Base-by-base conservation (phyloP, 2,329 filamentous ascomycete genomes). In the Aspergillus aculeatinus region DNA sequence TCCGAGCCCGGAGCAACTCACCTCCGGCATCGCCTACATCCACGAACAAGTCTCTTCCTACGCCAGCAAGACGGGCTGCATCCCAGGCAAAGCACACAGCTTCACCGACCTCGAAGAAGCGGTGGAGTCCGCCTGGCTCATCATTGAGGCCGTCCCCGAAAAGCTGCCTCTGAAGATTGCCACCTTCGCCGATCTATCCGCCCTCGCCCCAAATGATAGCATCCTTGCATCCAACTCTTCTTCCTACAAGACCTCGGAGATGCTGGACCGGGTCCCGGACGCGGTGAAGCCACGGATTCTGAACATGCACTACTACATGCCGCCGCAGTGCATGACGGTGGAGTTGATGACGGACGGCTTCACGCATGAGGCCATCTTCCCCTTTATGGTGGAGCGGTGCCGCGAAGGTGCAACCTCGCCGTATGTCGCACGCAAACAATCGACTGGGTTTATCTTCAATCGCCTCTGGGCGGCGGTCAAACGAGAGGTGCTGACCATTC, bases 381-480 rank as follows among this genome's bases (percentile, higher is more conserved):
- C 76, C 0, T 83, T 83, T 60, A 61, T 85, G 48, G 71, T 71
- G 2, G 70, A 78, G 16, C 70, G 74, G 39, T 76, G 76, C 3
- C 65, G 67, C 21, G 77, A 78, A n/a, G 75, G 72, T 2, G 81
- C 76, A 0, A 76, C 78, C 33, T 66, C 73, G 2, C 81, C 81
- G 0, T 76, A 77, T 23, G 66, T 75, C 4, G 81, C 81, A 0
- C 65, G 74, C 6, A 80, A 78, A 52, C 79, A 85, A 62, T 83
- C 81, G 0, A 83, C 82, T 0, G 72, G 83, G 0, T 81, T 85
- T 62, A 80, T 86, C 39, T 82, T 84, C 65, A 85, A 85, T 57
- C 79, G 83, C 0, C 68, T 85, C 0, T 86, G 83, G 83, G 83
- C 83, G 0, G 83, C 83, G 0, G 75, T 85, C 16, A 85, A 85